Evolutionary conservation across 306 rosid genomes (phyloP), one percentile per base, ranked within the genome.

Genomic region (Potentilla sterilis): DNA sequence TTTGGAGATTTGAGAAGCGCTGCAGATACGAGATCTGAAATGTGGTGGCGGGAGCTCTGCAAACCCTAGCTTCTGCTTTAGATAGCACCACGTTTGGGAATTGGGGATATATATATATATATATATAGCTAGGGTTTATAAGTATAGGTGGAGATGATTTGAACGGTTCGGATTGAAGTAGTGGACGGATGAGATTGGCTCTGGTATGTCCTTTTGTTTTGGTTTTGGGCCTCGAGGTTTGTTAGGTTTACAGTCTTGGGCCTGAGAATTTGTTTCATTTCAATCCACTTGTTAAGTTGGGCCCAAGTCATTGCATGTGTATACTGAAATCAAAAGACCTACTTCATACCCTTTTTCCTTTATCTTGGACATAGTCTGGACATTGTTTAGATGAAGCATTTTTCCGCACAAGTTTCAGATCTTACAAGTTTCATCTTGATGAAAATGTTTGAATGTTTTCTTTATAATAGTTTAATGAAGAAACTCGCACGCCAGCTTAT

Each of bases 61-160:
- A 77, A 82, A 84, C 88, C 90, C 90, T 82, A 78, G 69, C n/a
- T 42, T 47, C 15, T 19, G 4, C 15, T 9, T 41, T 62, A 35
- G 47, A 21, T 18, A 32, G 51, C 67, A 22, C 51, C 67, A 2
- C 16, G 18, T 24, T 22, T 6, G 41, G 77, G 15, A 18, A 6
- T 12, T 42, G 5, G 22, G 76, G 38, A 28, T 24, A 61, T 7
- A n/a, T n/a, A n/a, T n/a, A n/a, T n/a, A n/a, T n/a, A n/a, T n/a
- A n/a, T n/a, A n/a, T n/a, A 7, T 10, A 52, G 57, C n/a, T 10
- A 48, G 72, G 55, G 69, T 2, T 59, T 83, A 75, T 81, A 77
- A 16, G 41, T 1, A 16, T 16, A 11, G 42, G 15, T 4, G 72
- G 44, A 48, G 57, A 47, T 21, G 9, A 86, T 74, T 80, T 41